phyloP scores from a whole-genome alignment of 2,329 filamentous ascomycete species.

The Diaporthe citri region DNA sequence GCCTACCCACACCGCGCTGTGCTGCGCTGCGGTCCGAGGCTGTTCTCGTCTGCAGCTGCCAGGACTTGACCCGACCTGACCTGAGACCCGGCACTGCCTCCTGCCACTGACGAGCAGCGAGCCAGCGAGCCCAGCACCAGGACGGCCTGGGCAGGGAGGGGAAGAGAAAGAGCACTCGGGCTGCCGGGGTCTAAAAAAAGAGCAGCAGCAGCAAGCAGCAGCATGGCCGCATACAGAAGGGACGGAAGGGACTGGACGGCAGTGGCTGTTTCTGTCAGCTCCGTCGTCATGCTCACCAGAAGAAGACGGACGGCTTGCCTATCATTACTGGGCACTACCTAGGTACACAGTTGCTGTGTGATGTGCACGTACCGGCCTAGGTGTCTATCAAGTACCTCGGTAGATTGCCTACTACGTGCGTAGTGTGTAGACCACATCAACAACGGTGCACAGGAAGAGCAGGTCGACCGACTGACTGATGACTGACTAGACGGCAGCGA shows the following conservation, averaged over 20 bases:
- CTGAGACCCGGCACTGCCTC: conserved; percentile 25
- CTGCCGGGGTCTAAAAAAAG: conserved; percentile 32
- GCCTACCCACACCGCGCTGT: not conserved
- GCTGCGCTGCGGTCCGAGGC: conserved; percentile 14
- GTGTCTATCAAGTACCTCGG: not conserved
- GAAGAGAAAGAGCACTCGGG: not conserved
- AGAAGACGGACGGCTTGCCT: not conserved
- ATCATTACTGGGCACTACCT: not conserved
- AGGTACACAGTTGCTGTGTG: not conserved
- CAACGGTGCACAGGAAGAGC: not conserved
- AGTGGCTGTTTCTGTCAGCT: conserved; percentile 24
- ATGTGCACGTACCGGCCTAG: not conserved
- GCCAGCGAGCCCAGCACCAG: conserved; percentile 2
- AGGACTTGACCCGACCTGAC: conserved; percentile 20
- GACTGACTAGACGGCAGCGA: conserved; percentile 3
- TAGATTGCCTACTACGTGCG: not conserved
- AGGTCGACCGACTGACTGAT: not conserved
- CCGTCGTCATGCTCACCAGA: not conserved
- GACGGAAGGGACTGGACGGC: conserved; percentile 14
- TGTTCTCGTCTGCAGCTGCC: conserved; percentile 21
- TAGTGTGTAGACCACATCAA: not conserved
- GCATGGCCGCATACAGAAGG: conserved; percentile 8
- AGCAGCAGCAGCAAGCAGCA: not conserved
- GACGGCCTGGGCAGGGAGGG: not conserved
- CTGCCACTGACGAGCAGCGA: not conserved